Evolutionary conservation across 805 yeast species (phyloP), one percentile per base, ranked within the genome.

Genomic region (Candida hungchunana): DNA sequence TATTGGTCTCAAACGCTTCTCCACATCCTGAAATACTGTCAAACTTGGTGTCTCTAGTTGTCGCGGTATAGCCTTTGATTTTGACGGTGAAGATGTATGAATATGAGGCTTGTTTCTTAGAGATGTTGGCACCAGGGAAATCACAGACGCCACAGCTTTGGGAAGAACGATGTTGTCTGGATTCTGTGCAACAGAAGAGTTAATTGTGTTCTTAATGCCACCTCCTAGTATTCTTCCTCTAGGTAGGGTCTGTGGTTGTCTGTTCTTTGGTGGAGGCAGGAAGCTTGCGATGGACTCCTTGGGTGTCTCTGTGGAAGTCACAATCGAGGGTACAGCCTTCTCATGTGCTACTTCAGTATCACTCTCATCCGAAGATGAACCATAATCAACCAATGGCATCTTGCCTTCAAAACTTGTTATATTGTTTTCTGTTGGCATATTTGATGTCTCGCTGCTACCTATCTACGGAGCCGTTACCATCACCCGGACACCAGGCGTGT

Each of bases 191-290:
- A 40, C 31, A 11, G 26, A 33, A 1, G 49, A 31, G 28, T 29
- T 37, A 5, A 47, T 39, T 3, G 35, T 40, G 25, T 38, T 41
- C 26, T 40, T 47, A 27, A 42, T 35, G 4, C 46, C 51, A 9
- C 36, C 38, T 3, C 53, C 54, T 2, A 50, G 29, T 6, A 37
- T 42, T 18, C 39, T 34, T 9, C 41, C 42, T 14, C 37, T 37
- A 8, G 43, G 18, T 9, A n/a, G 15, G 23, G 16, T 21, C 28
- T 18, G 29, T 18, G 31, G 35, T 19, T 29, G 36, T 24, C 43
- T 39, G 27, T 44, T 40, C 39, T 46, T 44, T 14, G 56, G 56
- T 9, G 44, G 36, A 6, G 56, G 56, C 4, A 52, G 42, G 37
- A 48, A 52, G 19, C 43, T 45, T 10, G 51, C 44, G 16, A 50